These are phyloP conservation scores for Hirschioporus abietinus DNA, from an alignment of 768 basidiomycete genomes.

Conservation along the genomic window DNA sequence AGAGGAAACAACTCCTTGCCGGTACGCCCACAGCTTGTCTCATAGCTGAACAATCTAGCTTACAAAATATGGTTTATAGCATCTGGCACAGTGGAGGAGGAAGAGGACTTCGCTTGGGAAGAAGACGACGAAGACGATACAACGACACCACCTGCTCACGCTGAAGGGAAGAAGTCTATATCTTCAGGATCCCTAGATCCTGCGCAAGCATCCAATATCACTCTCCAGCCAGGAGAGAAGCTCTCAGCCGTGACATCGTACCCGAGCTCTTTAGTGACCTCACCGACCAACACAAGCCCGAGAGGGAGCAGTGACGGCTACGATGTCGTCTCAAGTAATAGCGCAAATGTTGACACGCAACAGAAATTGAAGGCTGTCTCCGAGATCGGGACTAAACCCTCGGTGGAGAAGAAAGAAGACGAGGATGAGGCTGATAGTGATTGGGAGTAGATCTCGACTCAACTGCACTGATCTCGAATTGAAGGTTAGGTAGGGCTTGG, in stretches of 20 bases:
- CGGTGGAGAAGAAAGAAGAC: constrained; percentile 25
- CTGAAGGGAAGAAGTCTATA: neutral
- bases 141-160: constrained; percentile 14
- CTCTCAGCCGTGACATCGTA: constrained; percentile 18
- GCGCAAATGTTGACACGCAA: constrained; percentile 38
- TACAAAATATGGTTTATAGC: constrained; percentile 18
- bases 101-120: constrained; percentile 92
- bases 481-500: neutral
- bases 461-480: neutral
- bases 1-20: constrained; percentile 70
- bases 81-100: constrained; percentile 53
- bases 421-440: constrained; percentile 53
- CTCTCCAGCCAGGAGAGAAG: constrained; percentile 20
- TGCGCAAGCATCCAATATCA: constrained; percentile 14
- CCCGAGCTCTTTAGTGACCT: constrained; percentile 30
- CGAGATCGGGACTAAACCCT: constrained; percentile 18
- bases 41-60: constrained; percentile 9
- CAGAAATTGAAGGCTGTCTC: constrained; percentile 18
- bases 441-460: constrained; percentile 46
- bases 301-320: constrained; percentile 61
- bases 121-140: constrained; percentile 75
- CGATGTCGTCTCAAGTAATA: constrained; percentile 58
- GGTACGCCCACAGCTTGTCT: constrained; percentile 35
- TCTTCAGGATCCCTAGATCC: constrained; percentile 10
- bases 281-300: constrained; percentile 36